Base-by-base conservation (phyloP, 441 rosid species). In the Bruguiera hainesii region DNA sequence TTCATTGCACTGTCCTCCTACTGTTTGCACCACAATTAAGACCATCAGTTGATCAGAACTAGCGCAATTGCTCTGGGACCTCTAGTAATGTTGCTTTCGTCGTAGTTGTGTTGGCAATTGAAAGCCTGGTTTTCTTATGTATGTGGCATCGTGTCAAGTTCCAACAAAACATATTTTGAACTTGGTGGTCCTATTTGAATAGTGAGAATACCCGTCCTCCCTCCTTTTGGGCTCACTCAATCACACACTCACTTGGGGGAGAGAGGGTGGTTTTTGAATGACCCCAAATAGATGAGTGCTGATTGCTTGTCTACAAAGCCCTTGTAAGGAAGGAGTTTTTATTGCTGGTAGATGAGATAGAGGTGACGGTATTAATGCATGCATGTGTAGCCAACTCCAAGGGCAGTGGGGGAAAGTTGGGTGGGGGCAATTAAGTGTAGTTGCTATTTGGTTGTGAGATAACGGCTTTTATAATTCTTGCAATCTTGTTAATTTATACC, bases 361-460 rank as follows among this genome's bases (percentile, higher is more conserved):
- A 70, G 72, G 76, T 50, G 80, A 30, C 71, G 78, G 68, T 75
- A 81, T 81, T 75, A 84, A 82, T 83, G 87, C 63, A 57, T 77
- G 60, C 69, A 65, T 85, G 73, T 81, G 83, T 25, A 72, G 80
- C 74, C 82, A 79, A 67, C 57, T 68, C 56, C 42, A 60, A 60
- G 68, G 77, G 79, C 75, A 33, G 37, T 33, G 71, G 85, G 83
- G 80, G 79, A 82, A 11, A 1, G 84, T 76, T 83, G 82, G 84
- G 80, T 64, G 77, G 60, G 60, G 66, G 79, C 83, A 77, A 81
- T 83, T 78, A 80, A 77, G 67, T 80, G 73, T 35, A 31, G 52
- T 18, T 48, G 63, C 79, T 56, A 50, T 64, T 63, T n/a, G 15
- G 11, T 25, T 53, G 10, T 21, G 28, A 53, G 16, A 6, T 53